phyloP scores from a whole-genome alignment of 768 basidiomycete species.

The Mycena vulgaris region DNA sequence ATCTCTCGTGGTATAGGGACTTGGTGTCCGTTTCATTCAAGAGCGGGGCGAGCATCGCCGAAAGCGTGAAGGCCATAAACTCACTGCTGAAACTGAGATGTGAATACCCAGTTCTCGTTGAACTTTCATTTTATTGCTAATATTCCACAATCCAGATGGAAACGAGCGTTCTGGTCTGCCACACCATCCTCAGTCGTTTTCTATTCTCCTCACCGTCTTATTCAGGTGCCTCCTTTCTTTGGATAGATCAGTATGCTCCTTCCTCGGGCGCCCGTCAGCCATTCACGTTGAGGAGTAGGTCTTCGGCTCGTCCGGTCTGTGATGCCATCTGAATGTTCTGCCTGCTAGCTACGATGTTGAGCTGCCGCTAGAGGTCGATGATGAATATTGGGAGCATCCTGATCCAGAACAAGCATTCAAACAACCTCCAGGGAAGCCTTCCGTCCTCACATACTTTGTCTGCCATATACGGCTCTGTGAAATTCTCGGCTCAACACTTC shows the following conservation, averaged over 20 bases:
- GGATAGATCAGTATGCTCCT: constrained; percentile 57
- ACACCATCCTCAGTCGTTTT: background rate
- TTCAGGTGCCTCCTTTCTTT: constrained; percentile 50
- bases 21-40: constrained; percentile 73
- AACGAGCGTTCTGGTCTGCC: constrained; percentile 68
- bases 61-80: constrained; percentile 50
- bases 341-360: constrained; percentile 73
- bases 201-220: background rate
- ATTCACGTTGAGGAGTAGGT: constrained; percentile 81
- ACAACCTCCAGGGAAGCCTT: constrained; percentile 76
- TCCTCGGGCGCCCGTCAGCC: constrained; percentile 76
- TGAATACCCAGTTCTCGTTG: constrained; percentile 33
- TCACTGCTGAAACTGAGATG: constrained; percentile 67
- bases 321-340: background rate
- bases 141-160: constrained; percentile 52
- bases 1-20: constrained; percentile 45
- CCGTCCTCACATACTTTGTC: constrained; percentile 67
- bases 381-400: constrained; percentile 62
- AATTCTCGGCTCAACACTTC: constrained; percentile 72
- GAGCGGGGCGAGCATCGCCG: constrained; percentile 76
- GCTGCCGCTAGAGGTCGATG: constrained; percentile 72
- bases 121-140: no score
- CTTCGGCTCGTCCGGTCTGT: background rate
- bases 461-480: constrained; percentile 70
- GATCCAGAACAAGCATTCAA: constrained; percentile 67